A percentile compares a stretch with the other conserved stretches of the same genome.
phyloP scores from a whole-genome alignment of 352 stramenopile species.

The Phytophthora europaea region DNA sequence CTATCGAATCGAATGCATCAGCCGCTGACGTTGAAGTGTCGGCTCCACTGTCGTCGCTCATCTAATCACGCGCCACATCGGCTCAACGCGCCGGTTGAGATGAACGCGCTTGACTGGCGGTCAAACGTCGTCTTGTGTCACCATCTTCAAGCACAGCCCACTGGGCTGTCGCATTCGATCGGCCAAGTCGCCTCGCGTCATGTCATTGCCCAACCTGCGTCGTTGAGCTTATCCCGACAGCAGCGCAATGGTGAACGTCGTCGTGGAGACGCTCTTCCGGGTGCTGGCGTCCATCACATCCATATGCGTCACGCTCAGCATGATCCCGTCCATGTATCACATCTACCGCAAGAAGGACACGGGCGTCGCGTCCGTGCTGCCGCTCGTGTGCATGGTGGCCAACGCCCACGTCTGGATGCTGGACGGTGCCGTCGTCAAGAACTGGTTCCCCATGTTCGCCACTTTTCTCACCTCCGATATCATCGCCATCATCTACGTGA shows the following conservation, averaged over 20 bases:
- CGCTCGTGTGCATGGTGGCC: constrained; percentile 45
- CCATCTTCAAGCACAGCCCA: constrained; percentile 19
- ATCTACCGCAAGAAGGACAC: constrained; percentile 49
- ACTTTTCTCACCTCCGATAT: constrained; percentile 42
- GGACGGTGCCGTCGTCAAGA: constrained; percentile 38
- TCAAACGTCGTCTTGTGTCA: constrained; percentile 16
- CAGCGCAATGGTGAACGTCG: constrained; percentile 33
- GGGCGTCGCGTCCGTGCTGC: constrained; percentile 43
- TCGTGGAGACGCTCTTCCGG: constrained; percentile 44
- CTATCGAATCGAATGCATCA: too few relatives aligned
- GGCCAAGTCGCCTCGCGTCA: too few relatives aligned
- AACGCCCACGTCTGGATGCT: constrained; percentile 53
- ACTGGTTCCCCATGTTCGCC: constrained; percentile 55
- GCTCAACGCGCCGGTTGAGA: constrained; percentile 22
- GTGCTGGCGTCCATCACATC: constrained; percentile 42
- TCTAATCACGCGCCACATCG: constrained; percentile 10
- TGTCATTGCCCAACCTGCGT: constrained; percentile 20
- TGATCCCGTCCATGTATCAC: constrained; percentile 42
- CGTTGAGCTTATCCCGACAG: not conserved
- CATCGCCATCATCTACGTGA: constrained; percentile 37
- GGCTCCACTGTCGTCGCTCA: constrained; percentile 1
- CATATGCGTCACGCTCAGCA: constrained; percentile 47
- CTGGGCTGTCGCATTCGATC: constrained; percentile 3
- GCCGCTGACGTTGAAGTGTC: too few relatives aligned
- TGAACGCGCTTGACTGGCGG: constrained; percentile 26